These are phyloP conservation scores for Ascochyta lentis DNA, from an alignment of 2,329 filamentous ascomycete genomes.

Conservation along the genomic window DNA sequence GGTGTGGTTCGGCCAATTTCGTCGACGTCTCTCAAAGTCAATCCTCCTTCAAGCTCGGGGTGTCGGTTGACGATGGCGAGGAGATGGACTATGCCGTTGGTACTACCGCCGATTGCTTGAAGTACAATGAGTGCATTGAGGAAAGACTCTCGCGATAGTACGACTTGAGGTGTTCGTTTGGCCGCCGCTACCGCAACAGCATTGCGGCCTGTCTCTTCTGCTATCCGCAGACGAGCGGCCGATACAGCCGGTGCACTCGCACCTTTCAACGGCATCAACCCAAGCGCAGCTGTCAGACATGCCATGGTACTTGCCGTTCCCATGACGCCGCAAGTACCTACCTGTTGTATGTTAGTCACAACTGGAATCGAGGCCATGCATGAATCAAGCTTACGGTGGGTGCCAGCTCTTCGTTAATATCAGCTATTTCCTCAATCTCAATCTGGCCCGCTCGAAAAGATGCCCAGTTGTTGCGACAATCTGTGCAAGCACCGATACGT, in stretches of 20 bases:
- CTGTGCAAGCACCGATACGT: constrained; percentile 75
- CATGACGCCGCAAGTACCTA: constrained; percentile 65
- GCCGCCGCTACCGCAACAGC: constrained; percentile 54
- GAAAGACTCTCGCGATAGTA: constrained; percentile 57
- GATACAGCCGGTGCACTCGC: constrained; percentile 63
- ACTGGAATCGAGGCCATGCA: not conserved
- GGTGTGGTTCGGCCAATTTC: constrained; percentile 79
- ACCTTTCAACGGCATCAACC: constrained; percentile 60
- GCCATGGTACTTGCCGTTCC: constrained; percentile 65
- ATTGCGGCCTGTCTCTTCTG: constrained; percentile 60
- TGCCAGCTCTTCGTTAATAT: constrained; percentile 74
- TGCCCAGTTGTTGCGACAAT: constrained; percentile 78
- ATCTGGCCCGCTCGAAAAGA: constrained; percentile 69
- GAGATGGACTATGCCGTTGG: constrained; percentile 54
- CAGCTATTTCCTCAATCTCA: constrained; percentile 74
- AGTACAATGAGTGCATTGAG: constrained; percentile 55
- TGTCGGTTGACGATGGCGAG: constrained; percentile 59
- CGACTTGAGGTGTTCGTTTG: constrained; percentile 52
- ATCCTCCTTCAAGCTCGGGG: constrained; percentile 67
- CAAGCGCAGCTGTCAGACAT: constrained; percentile 60
- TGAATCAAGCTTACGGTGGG: constrained; percentile 62
- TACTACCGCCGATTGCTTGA: constrained; percentile 55
- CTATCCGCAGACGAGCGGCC: constrained; percentile 59
- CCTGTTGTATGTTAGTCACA: constrained; percentile 22
- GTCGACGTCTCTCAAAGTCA: constrained; percentile 80